Evolutionary conservation across 2,329 filamentous ascomycete species (phyloP).

Genomic region (Phialophora macrospora): DNA sequence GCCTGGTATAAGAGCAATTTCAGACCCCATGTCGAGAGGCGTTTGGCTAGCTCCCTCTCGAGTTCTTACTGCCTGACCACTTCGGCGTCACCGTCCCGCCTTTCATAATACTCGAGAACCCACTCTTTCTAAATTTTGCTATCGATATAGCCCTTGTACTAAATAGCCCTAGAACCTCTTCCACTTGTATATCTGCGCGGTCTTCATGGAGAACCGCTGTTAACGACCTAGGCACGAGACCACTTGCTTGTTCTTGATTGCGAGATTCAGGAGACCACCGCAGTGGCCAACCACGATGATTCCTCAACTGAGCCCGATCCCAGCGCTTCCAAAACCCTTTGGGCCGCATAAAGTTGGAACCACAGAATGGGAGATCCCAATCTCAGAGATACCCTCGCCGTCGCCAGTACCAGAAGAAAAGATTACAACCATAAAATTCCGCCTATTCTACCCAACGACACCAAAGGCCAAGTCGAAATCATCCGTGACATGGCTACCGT

Average conservation of each 20-base stretch:
- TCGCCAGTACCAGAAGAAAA: slow-evolving; percentile 61
- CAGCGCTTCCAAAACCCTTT: slow-evolving; percentile 73
- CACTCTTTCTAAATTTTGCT: slow-evolving; percentile 10
- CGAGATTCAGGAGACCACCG: slow-evolving; percentile 3
- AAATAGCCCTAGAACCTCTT: slow-evolving; percentile 10
- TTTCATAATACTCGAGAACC: slow-evolving; percentile 9
- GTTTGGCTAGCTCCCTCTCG: slow-evolving; percentile 12
- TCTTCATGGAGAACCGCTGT: slow-evolving; percentile 2
- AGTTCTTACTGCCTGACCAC: neutral
- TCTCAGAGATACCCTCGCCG: slow-evolving; percentile 54
- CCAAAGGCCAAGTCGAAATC: slow-evolving; percentile 50
- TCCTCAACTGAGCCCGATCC: slow-evolving; percentile 58
- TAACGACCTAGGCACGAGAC: slow-evolving; percentile 22
- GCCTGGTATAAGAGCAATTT: slow-evolving; percentile 15
- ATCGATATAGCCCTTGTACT: slow-evolving; percentile 14
- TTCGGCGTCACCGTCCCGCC: neutral
- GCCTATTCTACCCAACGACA: slow-evolving; percentile 77
- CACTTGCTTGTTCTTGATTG: slow-evolving; percentile 19
- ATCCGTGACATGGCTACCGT: slow-evolving; percentile 75
- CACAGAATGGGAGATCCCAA: slow-evolving; percentile 78
- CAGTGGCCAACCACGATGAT: slow-evolving; percentile 28
- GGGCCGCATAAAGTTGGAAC: slow-evolving; percentile 80
- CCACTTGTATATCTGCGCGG: neutral
- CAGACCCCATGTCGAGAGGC: slow-evolving; percentile 17
- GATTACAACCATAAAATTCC: slow-evolving; percentile 76